phyloP scores from a whole-genome alignment of 2,329 filamentous ascomycete species.

The Alternaria triticimaculans region DNA sequence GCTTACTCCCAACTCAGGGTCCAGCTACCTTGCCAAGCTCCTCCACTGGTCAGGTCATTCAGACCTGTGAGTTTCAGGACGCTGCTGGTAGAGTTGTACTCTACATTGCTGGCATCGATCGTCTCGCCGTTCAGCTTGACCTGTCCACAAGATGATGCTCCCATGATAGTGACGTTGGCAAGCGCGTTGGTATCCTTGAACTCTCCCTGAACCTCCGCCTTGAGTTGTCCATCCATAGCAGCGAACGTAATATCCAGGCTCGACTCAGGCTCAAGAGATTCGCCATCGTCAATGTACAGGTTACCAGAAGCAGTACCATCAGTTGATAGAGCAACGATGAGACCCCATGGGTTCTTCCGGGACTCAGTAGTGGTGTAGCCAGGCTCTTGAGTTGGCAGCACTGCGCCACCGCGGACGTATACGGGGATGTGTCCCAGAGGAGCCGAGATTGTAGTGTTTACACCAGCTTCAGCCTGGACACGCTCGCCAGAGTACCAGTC shows the following conservation, averaged over 20 bases:
- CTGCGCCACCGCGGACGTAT: slow-evolving; percentile 70
- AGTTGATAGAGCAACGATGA: slow-evolving; percentile 67
- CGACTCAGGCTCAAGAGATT: slow-evolving; percentile 64
- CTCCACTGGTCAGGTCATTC: slow-evolving; percentile 55
- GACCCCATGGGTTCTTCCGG: slow-evolving; percentile 69
- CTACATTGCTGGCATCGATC: slow-evolving; percentile 54
- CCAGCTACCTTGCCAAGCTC: slow-evolving; percentile 67
- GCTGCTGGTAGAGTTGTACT: slow-evolving; percentile 56
- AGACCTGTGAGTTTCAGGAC: slow-evolving; percentile 61
- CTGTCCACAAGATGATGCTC: slow-evolving; percentile 54
- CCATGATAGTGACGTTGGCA: slow-evolving; percentile 68
- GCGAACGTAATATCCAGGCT: slow-evolving; percentile 63
- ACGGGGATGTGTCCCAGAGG: slow-evolving; percentile 74
- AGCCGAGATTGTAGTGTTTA: slow-evolving; percentile 66
- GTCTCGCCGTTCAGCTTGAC: slow-evolving; percentile 57
- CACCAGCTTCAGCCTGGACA: slow-evolving; percentile 59
- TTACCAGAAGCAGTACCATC: slow-evolving; percentile 64
- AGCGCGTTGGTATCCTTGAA: slow-evolving; percentile 66
- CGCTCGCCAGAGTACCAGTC: slow-evolving; percentile 77
- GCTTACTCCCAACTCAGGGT: slow-evolving; percentile 61
- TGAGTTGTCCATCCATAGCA: slow-evolving; percentile 54
- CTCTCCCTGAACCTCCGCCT: slow-evolving; percentile 57
- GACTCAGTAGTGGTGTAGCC: slow-evolving; percentile 70
- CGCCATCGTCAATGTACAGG: slow-evolving; percentile 78
- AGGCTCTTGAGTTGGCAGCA: slow-evolving; percentile 72